phyloP scores from a whole-genome alignment of 1,139 yeast species.

The Zhuliangozyma blackwelliae region DNA sequence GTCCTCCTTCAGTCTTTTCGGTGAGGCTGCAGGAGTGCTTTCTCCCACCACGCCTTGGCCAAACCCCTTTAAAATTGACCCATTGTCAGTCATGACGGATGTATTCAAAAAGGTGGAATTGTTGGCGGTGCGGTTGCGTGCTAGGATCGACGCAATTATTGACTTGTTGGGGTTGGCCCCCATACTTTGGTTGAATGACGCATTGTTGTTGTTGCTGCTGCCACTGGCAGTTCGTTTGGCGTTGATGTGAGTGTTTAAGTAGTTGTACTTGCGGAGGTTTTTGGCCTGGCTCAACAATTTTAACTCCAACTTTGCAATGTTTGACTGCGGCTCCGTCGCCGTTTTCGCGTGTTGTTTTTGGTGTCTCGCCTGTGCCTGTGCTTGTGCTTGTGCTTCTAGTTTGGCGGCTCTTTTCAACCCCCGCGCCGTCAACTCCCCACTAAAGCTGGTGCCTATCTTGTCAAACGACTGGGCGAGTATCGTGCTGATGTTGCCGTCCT shows the following conservation, averaged over 20 bases:
- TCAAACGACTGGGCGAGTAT: constrained; percentile 23
- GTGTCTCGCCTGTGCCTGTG: neutral
- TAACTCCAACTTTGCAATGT: constrained; percentile 21
- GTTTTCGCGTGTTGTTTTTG: neutral
- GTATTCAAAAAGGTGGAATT: constrained; percentile 18
- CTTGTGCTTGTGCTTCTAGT: neutral
- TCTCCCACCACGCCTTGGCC: constrained; percentile 40
- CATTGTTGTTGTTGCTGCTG: constrained; percentile 1
- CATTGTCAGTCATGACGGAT: constrained; percentile 18
- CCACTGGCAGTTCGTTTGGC: constrained; percentile 9
- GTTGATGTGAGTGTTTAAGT: constrained; percentile 29
- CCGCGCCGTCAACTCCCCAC: constrained; percentile 27
- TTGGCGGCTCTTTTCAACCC: constrained; percentile 17
- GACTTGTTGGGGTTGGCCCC: constrained; percentile 5
- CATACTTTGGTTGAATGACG: constrained; percentile 8
- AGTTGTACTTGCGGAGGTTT: constrained; percentile 27
- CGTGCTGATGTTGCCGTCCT: constrained; percentile 24
- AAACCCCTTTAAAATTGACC: constrained; percentile 30
- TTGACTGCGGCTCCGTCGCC: constrained; percentile 4
- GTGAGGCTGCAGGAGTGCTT: constrained; percentile 36
- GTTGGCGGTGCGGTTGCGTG: constrained; percentile 4
- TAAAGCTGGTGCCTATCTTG: constrained; percentile 20
- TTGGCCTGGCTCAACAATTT: constrained; percentile 28
- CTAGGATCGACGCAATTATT: constrained; percentile 5
- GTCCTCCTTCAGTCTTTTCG: constrained; percentile 14